phyloP scores from a whole-genome alignment of 2,329 filamentous ascomycete species.

The Beauveria varroae region DNA sequence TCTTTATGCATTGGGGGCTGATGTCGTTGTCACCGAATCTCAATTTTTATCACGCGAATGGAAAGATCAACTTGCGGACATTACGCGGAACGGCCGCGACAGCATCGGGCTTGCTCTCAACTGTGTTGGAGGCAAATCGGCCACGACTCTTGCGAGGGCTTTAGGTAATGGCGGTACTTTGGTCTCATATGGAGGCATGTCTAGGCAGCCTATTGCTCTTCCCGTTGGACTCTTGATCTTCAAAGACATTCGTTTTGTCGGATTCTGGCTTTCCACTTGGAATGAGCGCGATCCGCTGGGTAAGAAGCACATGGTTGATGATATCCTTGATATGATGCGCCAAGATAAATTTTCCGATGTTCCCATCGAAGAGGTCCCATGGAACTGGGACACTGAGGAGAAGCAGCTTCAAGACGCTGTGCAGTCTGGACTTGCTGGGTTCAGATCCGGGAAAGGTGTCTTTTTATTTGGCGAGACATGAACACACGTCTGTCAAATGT shows the following conservation, averaged over 20 bases:
- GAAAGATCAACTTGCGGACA: conserved; percentile 49
- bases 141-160: conserved; percentile 68
- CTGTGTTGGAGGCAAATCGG: conserved; percentile 85
- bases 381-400: conserved; percentile 74
- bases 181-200: conserved; percentile 96
- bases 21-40: conserved; percentile 48
- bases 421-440: conserved; percentile 76
- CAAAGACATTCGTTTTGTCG: conserved; percentile 79
- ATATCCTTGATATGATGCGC: conserved; percentile 70
- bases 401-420: conserved; percentile 64
- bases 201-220: conserved; percentile 72
- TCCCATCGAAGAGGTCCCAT: conserved; percentile 73
- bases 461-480: conserved; percentile 65
- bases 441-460: conserved; percentile 79
- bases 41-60: conserved; percentile 54
- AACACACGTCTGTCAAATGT: not conserved
- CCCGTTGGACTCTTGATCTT: conserved; percentile 87
- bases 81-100: conserved; percentile 66
- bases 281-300: conserved; percentile 64
- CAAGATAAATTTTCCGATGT: conserved; percentile 73
- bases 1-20: conserved; percentile 46
- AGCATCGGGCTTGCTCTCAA: conserved; percentile 75
- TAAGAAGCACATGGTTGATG: conserved; percentile 74
- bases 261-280: conserved; percentile 95
- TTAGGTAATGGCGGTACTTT: conserved; percentile 63